Evolutionary conservation across 768 basidiomycete species (phyloP).

Genomic region (Psilocybe subaeruginosa): DNA sequence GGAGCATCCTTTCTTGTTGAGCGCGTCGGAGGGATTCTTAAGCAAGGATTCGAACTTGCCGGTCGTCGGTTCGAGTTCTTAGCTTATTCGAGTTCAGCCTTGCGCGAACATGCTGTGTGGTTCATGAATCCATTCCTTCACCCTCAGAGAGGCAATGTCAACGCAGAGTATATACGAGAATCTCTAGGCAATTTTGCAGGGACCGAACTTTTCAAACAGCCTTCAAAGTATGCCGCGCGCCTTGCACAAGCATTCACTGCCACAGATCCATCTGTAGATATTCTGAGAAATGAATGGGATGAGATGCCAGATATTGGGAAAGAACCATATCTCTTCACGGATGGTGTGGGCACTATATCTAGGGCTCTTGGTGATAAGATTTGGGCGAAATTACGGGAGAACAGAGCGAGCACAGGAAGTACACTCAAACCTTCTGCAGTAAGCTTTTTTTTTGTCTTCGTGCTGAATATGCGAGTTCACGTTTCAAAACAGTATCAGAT

Average conservation of each 20-base stretch:
- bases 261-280: constrained; percentile 71
- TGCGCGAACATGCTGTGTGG: constrained; percentile 85
- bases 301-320: constrained; percentile 58
- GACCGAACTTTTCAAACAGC: constrained; percentile 47
- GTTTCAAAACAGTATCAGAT: constrained; percentile 65
- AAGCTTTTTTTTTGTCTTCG: constrained; percentile 24
- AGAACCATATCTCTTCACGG: constrained; percentile 56
- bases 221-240: constrained; percentile 84
- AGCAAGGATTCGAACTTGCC: constrained; percentile 68
- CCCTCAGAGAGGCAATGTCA: constrained; percentile 43
- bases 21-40: constrained; percentile 61
- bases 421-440: constrained; percentile 63
- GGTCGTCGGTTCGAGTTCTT: constrained; percentile 79
- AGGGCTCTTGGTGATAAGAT: constrained; percentile 57
- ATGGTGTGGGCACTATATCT: constrained; percentile 84
- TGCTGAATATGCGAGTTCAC: constrained; percentile 6
- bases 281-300: constrained; percentile 62
- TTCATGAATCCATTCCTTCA: constrained; percentile 66
- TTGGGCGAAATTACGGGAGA: constrained; percentile 55
- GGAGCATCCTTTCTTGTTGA: constrained; percentile 54
- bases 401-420: constrained; percentile 35
- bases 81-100: constrained; percentile 79
- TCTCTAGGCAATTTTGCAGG: constrained; percentile 71
- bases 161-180: constrained; percentile 60
- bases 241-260: constrained; percentile 85